Base-by-base conservation (phyloP, 768 basidiomycete genomes). In the Austroboletus eburneus region DNA sequence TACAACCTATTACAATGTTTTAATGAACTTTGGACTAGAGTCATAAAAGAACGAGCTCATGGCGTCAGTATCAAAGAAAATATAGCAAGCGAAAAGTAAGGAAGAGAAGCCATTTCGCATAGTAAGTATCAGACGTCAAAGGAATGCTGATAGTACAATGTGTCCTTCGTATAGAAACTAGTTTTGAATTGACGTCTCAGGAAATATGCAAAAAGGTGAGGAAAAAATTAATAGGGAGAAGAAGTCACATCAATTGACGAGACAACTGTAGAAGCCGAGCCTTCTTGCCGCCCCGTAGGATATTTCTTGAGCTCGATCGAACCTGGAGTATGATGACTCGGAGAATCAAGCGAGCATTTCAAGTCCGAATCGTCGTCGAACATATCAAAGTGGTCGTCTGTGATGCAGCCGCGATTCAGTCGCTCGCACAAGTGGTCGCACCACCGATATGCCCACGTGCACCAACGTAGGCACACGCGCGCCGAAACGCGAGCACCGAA, bases 401-500 rank as follows among this genome's bases (percentile, higher is more conserved):
- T 32, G 30, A 4, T 13, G 13, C 30, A 14, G 8, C 30, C 30
- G 30, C 30, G 30, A 14, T 13, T 48, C 22, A 58, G n/a, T 36
- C 36, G 18, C 18, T 40, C 40, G 21, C 49, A 16, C 17, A 53
- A 29, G 43, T 17, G 16, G 33, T 43, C 45, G 43, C 38, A 60
- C 50, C 51, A 39, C 45, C 34, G 48, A n/a, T 20, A 48, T 22
- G 59, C 5, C 57, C 56, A 59, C 23, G 59, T 49, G 54, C 57
- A 60, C 59, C 59, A 60, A 6, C 49, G 43, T 49, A 62, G 4
- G 43, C 47, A 52, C 23, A 60, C n/a, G 34, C 45, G 42, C 32
- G 52, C 59, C 14, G 60, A 52, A 29, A 48, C 59, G n/a, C 51
- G 34, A 0, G 57, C 59, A 4, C 59, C 59, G 16, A 60, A 60